Base-by-base conservation (phyloP, 2,329 filamentous ascomycete species). In the Talaromyces sp. region DNA sequence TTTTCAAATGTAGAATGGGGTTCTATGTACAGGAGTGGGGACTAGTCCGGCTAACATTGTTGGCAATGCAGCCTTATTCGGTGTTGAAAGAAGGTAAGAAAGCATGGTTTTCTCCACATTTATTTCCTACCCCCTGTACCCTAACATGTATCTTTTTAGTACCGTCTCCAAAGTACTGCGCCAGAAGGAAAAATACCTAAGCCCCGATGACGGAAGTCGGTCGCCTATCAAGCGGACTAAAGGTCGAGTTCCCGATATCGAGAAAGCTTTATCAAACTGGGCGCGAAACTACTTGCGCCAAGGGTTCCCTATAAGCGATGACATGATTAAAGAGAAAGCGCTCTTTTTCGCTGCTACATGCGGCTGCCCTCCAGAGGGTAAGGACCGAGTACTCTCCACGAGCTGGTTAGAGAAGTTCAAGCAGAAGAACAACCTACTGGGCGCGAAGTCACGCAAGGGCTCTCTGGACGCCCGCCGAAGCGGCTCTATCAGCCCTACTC, bases 101-200 rank as follows among this genome's bases (percentile, higher is more conserved):
- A 58, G 52, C 35, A 47, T 46, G 51, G 37, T 45, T 49, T 45
- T 42, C 24, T 19, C 41, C 44, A 22, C 30, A 43, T 19, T 36
- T 43, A 7, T 20, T 14, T 22, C 9, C 5, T 27, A 24, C 47
- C 22, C 54, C 49, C 5, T 42, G 57, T 43, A 65, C 51, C 51
- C 45, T 61, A 36, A 45, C 13, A 33, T 41, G n/a, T 40, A 29
- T 40, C 40, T 43, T 46, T 66, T 51, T 72, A 99, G 94, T 77
- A 99, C 94, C 44, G 94, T 99, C n/a, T 99, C 94, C 49, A 99
- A 99, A 71, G 94, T 97, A 50, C 75, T 99, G 60, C 87, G 93
- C 49, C 88, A 96, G 67, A 96, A 93, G 76, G 94, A 99, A 59
- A 94, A 95, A 71, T 97, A 96, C 73, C 82, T 97, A 14, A 89